Base-by-base conservation (phyloP, 2,329 filamentous ascomycete genomes). In the Fusarium praegraminearum region DNA sequence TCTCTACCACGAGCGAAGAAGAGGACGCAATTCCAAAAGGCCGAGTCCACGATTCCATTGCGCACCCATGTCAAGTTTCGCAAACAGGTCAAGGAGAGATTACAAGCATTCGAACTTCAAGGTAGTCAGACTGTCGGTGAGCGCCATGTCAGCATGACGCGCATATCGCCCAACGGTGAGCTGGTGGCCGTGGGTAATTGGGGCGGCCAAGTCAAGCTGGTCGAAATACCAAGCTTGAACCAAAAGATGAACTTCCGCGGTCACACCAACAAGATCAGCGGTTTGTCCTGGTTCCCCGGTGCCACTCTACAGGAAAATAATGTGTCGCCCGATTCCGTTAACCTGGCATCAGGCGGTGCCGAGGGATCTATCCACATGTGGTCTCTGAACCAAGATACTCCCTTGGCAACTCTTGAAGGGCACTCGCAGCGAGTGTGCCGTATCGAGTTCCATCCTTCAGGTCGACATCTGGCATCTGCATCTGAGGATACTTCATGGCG, bases 401-500 rank as follows among this genome's bases (percentile, higher is more conserved):
- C 96, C 0, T 78, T 98, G 6, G 87, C 92, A 1, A 97, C 92
- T 0, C 84, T 98, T 0, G 86, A 90, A 26, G 96, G 95, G 1
- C 96, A 99, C 76, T 90, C 88, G 7, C 92, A 92, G 56, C 90
- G 96, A 65, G 94, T 99, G 11, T 97, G 94, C 74, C 89, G 95
- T 59, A 91, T 97, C 15, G 96, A 97, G 62, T 97, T 98, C 76
- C 96, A 99, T 72, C 96, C 96, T 0, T 97, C 93, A 0, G 95
- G 95, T 5, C 87, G 87, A 66, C 98, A 95, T 76, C 84, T 98
- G 8, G 96, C 95, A 7, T 97, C 94, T 1, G 96, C 96, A 9
- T 97, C 94, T 0, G 96, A 96, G 75, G 96, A 99, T 77, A 97
- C 94, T 3, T 97, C 96, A 1, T 99, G 96, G 96, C 89, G 95